Base-by-base conservation (phyloP, 139 green algal species). In the Volvox reticuliferus region DNA sequence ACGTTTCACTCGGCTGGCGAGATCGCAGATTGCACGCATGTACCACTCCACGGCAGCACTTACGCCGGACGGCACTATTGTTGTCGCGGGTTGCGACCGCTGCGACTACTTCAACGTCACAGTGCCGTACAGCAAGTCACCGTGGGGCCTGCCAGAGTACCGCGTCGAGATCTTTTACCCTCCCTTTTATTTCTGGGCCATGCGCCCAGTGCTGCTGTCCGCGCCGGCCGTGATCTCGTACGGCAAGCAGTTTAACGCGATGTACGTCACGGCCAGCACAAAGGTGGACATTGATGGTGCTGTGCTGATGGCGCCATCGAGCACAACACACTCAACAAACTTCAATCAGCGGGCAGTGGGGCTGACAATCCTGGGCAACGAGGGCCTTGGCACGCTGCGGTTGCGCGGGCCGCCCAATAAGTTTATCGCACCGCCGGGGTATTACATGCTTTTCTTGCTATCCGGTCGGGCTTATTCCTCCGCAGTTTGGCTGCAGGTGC, bases 271-370 rank as follows among this genome's bases (percentile, higher is more conserved):
- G 32, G 24, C 44, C 22, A 5, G 21, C 1, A 44, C 61, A 44
- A 63, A 67, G 73, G 87, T 86, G 55, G 76, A 85, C 26, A 86
- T 91, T 33, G 73, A 82, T n/a, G 87, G 76, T 28, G 89, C 82
- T 28, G 82, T 91, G 75, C 78, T 94, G 0, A 89, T 94, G 37
- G 89, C 92, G 61, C 92, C 92, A 20, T 79, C 36, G 22, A 89
- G 79, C 55, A 91, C 73, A 28, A 94, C 92, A 0, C 92, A 94
- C 89, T 91, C 78, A 0, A 93, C 85, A 50, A 94, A 94, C 86
- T 93, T 87, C 61, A 93, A 94, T 80, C 92, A 94, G 81, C 92
- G 92, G 35, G 92, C 89, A 9, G 86, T 94, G 30, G 88, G 83
- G 63, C 63, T 93, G n/a, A n/a, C 61, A 2, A 88, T 93, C 28